A percentile compares a stretch with the other conserved stretches of the same genome.
Evolutionary conservation across 2,329 filamentous ascomycete species (phyloP).

Genomic region (Xylariaceae sp.): DNA sequence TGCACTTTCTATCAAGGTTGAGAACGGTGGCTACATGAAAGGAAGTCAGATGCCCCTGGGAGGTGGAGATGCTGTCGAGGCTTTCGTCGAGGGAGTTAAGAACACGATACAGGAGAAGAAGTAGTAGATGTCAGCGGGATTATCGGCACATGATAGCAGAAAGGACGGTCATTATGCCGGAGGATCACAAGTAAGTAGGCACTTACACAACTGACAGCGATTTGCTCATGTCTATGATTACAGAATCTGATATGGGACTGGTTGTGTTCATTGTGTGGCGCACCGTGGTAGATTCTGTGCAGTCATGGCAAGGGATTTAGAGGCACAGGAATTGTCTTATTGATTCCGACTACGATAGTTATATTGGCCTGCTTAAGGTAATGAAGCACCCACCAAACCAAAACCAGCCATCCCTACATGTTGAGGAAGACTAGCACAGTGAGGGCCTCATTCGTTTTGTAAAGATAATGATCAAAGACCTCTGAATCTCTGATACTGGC

Average conservation of each 20-base stretch:
- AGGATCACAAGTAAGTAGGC: neutral
- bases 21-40: constrained; percentile 82
- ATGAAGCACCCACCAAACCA: no score
- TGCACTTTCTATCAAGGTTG: constrained; percentile 79
- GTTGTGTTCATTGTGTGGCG: neutral
- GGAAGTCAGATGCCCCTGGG: constrained; percentile 84
- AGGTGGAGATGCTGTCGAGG: constrained; percentile 86
- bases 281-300: neutral
- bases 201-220: neutral
- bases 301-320: neutral
- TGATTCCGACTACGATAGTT: no score
- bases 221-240: neutral
- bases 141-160: neutral
- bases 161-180: neutral
- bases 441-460: no score
- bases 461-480: no score
- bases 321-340: neutral
- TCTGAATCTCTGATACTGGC: no score
- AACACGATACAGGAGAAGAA: constrained; percentile 71
- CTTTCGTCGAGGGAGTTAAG: constrained; percentile 89
- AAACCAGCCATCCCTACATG: no score
- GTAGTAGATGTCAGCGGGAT: constrained; percentile 28
- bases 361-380: no score
- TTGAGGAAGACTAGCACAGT: no score
- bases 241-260: neutral